phyloP scores from a whole-genome alignment of 2,329 filamentous ascomycete genomes.

The Hypoxylon sp. region DNA sequence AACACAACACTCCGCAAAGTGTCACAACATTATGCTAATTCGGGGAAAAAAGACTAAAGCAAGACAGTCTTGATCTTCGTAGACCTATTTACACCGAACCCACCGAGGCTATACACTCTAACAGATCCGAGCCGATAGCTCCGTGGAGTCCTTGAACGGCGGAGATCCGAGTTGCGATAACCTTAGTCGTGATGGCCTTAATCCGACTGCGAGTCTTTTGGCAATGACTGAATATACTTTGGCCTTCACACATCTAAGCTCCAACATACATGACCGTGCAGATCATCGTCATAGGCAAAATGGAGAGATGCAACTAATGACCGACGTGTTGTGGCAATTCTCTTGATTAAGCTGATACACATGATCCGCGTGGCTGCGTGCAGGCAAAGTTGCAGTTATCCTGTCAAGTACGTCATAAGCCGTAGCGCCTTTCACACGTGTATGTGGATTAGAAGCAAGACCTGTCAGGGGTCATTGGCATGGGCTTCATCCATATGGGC shows the following conservation, averaged over 20 bases:
- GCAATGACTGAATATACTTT: neutral
- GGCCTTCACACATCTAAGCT: neutral
- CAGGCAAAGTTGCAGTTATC: constrained; percentile 1
- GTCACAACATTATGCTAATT: neutral
- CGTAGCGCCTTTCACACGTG: neutral
- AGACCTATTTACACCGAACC: constrained; percentile 3
- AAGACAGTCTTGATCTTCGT: neutral
- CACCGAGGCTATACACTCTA: constrained; percentile 10
- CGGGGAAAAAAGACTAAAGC: neutral
- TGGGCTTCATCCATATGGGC: too few relatives aligned
- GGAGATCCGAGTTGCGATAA: constrained; percentile 29
- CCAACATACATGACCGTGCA: neutral
- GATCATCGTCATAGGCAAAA: neutral
- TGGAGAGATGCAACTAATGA: neutral
- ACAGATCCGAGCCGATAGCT: constrained; percentile 37
- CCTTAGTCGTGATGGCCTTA: constrained; percentile 25
- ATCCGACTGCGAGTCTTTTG: constrained; percentile 19
- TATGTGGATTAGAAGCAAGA: neutral
- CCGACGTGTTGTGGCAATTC: neutral
- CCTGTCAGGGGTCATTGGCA: neutral
- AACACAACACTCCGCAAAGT: neutral
- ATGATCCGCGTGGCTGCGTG: constrained; percentile 3
- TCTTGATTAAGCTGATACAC: neutral
- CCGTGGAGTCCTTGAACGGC: constrained; percentile 12
- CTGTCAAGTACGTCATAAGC: neutral